Base-by-base conservation (phyloP, 352 stramenopile species). In the Bremia lactucae region DNA sequence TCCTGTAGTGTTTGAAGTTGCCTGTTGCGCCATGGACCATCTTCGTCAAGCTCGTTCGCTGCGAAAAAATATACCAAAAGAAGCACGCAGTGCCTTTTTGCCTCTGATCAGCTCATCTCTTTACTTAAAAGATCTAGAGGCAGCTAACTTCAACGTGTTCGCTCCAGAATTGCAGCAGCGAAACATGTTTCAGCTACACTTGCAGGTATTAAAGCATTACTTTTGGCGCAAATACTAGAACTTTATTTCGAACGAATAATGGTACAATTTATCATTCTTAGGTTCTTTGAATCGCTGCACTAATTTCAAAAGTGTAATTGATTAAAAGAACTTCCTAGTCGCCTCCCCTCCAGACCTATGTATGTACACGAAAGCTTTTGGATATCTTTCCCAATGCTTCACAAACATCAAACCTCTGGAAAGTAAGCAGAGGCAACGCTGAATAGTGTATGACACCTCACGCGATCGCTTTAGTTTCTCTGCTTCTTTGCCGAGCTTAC, bases 1-100 rank as follows among this genome's bases (percentile, higher is more conserved):
- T 4, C 83, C 87, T 0, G 83, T 85, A 13, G 69, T 95, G 10
- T 95, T 94, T 51, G 87, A 95, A 14, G 73, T 96, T 7, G 83
- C 84, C 6, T 91, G 81, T 28, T 64, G 67, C 1, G 83, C 83
- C 0, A 69, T 94, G 50, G 74, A 85, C 19, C 84, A 96, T 42
- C 59, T 96, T 0, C 69, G 81, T 13, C 54, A 77, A 40, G 81
- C 83, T 10, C 75, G 77, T 8, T 68, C 60, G 22, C 42, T 93
- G 10, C 56, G 61, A 16, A 59, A 51, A 9, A 50, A 85, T 13
- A 40, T 95, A 14, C 73, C 81, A 0, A 57, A 43, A 6, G 23
- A 40, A 13, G 74, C 79, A 2, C 59, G 78, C 7, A 60, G 68
- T 5, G 83, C 73, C 1, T 72, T 96, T 25, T 65, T 89, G 22